Evolutionary conservation across 2,329 filamentous ascomycete genomes (phyloP), one percentile per base, ranked within the genome.

Genomic region (Fusarium oxysporum): DNA sequence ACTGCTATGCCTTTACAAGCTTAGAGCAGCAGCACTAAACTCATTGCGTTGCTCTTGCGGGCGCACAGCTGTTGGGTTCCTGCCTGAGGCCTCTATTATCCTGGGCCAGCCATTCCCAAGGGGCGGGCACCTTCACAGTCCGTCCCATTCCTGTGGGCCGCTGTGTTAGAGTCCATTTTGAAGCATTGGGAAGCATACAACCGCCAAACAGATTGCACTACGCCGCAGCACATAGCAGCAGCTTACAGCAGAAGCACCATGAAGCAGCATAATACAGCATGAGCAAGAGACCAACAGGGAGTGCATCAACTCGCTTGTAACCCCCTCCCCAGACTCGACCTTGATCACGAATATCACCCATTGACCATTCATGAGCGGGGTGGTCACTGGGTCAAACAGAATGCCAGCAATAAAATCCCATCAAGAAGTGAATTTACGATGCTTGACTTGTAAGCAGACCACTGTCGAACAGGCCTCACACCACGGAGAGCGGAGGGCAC

Each of bases 391-490:
- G 38, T 44, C 58, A 58, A 72, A 58, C 47, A 66, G 57, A 74
- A 72, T 75, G 33, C 56, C 65, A 70, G 58, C 47, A 73, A 62
- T 48, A 58, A 68, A 72, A 70, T 69, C 58, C 71, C 67, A 69
- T 64, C 53, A 71, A 38, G 58, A 48, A 47, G 53, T 61, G 65
- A 63, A 64, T 69, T 74, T 68, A 50, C 54, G 53, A 77, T 73
- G 68, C 59, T 61, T 62, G 62, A 63, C 63, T 65, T 62, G 66
- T 47, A 69, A 77, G 62, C 75, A 75, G 76, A 65, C 76, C 76
- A 77, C 61, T 54, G 62, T 55, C 55, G 59, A 62, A 45, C 65
- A 68, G 67, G 63, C 62, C 76, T 78, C 76, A 76, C 74, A 77
- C 76, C 76, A 77, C 62, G 51, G 41, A 68, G 61, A 54, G 40